These are phyloP conservation scores for Steccherinum ochraceum DNA, from an alignment of 768 basidiomycete species.

Conservation along the genomic window DNA sequence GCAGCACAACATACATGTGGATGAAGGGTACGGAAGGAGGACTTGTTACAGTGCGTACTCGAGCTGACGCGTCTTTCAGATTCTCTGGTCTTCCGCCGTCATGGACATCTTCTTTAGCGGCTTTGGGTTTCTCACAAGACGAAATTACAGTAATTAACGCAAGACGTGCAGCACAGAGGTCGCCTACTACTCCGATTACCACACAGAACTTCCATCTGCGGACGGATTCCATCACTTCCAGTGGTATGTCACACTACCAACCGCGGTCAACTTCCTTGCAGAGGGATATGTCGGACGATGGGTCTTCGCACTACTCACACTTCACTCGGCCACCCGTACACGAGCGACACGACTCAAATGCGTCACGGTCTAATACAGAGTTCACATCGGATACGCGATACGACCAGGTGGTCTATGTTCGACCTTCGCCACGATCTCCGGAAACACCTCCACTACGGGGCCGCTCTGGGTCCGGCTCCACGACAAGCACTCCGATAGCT, in stretches of 20 bases:
- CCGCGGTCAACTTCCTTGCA: not conserved
- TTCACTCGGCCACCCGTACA: not conserved
- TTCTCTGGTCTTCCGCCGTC: constrained; percentile 67
- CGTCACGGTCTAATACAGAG: not conserved
- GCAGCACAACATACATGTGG: constrained; percentile 75
- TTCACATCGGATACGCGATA: not conserved
- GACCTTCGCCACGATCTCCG: constrained; percentile 1
- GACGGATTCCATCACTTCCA: not conserved
- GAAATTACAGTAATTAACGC: constrained; percentile 59
- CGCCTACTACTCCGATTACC: constrained; percentile 3
- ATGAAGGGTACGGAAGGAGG: constrained; percentile 50
- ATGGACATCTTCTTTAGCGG: constrained; percentile 56
- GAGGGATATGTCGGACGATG: not conserved
- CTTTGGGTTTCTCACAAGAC: constrained; percentile 60
- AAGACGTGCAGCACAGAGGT: constrained; percentile 22
- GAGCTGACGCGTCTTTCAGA: constrained; percentile 23
- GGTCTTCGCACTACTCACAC: not conserved
- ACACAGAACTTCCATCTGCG: constrained; percentile 1
- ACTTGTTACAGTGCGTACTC: not conserved
- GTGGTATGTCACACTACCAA: not conserved
- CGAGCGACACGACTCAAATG: not conserved
- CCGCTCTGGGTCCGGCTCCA: not conserved
- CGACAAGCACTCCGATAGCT: no score
- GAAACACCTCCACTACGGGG: not conserved
- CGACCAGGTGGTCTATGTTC: not conserved